Base-by-base conservation (phyloP, 1,284 basidiomycete species). In the Violaceomyces palustris region DNA sequence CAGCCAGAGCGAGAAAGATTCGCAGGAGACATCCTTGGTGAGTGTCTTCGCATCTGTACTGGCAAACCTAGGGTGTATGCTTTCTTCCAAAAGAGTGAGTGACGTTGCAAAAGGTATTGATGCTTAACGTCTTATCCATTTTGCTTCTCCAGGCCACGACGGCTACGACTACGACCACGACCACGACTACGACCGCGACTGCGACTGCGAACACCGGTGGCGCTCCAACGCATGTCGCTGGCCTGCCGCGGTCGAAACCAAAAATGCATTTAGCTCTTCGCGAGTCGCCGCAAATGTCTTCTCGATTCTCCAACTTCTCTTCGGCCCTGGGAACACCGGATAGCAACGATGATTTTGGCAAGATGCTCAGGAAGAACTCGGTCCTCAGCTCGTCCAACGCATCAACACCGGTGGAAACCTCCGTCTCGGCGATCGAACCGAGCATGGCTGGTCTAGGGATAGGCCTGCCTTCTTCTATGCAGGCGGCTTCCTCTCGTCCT, bases 301-400 rank as follows among this genome's bases (percentile, higher is more conserved):
- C 62, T 6, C 51, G 55, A 35, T 65, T 65, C 39, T 62, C 60
- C 39, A 53, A 54, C 47, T 65, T 63, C 27, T 62, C 59, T 11
- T 60, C 60, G 23, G 52, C 48, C 11, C 31, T 63, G 1, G 50
- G 31, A 12, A 65, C 62, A 1, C 62, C 52, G 0, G 53, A 55
- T 33, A 46, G 23, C 23, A 39, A 38, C 6, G 51, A 60, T 27
- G 45, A 52, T 17, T 33, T 39, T 11, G 31, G 27, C 46, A 54
- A 50, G 28, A 22, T n/a, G n/a, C 40, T 57, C 14, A 34, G 48
- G 6, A 44, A 35, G n/a, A 23, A 29, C 22, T n/a, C 39, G 15
- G 12, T 18, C 9, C 19, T 8, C 18, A 28, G 35, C n/a, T n/a
- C n/a, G n/a, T n/a, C n/a, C n/a, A n/a, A n/a, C n/a, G n/a, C n/a